Percentiles rank a stretch among this genome's conserved stretches.
Conservation (phyloP, 257 asterid species). For the Solanum lycopersicoides region DNA sequence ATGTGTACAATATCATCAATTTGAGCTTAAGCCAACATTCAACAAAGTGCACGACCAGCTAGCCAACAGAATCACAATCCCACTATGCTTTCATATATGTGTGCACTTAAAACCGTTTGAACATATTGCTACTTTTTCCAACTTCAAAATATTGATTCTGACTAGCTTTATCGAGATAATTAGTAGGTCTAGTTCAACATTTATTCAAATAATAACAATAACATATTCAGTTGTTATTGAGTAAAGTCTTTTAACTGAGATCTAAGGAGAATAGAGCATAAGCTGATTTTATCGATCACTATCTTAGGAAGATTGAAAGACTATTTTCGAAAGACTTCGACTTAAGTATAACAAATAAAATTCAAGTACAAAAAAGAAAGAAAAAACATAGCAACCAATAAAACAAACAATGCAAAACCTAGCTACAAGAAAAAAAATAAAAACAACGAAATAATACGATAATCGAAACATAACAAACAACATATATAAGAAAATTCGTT, state of each 20-base stretch:
- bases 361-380: too few relatives aligned
- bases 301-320: fast-evolving
- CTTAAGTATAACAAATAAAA: neutral
- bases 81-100: neutral
- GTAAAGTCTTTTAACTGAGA: too few relatives aligned
- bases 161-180: neutral
- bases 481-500: neutral
- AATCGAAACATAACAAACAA: neutral
- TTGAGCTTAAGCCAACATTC: neutral
- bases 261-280: neutral
- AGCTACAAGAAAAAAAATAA: too few relatives aligned
- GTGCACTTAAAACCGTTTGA: neutral
- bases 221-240: neutral
- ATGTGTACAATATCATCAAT: neutral
- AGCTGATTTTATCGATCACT: too few relatives aligned
- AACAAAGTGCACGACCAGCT: neutral
- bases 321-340: fast-evolving
- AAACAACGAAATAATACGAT: neutral
- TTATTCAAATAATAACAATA: neutral
- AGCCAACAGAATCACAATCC: neutral
- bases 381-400: neutral
- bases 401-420: neutral
- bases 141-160: neutral
- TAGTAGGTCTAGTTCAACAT: neutral
- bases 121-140: too few relatives aligned